Conservation (phyloP, 2,329 filamentous ascomycete species). For the Tolypocladium nubicola region DNA sequence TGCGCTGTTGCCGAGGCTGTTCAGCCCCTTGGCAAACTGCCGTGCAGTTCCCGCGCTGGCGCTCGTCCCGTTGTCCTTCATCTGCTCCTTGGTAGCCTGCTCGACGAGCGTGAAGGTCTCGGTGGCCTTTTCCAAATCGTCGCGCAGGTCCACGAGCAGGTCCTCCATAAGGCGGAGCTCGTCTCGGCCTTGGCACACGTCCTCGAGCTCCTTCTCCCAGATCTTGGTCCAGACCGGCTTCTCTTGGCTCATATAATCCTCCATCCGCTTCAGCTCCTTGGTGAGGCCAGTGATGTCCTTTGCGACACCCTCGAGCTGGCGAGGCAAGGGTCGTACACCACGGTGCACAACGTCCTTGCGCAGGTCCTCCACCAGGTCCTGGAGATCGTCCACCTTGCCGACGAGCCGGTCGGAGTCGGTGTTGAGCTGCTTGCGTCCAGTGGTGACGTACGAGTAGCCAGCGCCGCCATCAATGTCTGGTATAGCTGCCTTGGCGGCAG, state of each 20-base stretch:
- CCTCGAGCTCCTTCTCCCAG: constrained; percentile 95
- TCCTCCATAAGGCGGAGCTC: constrained; percentile 95
- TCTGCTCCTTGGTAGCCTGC: constrained; percentile 96
- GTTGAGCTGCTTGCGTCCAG: constrained; percentile 77
- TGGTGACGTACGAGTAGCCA: constrained; percentile 77
- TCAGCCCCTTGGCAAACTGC: constrained; percentile 44
- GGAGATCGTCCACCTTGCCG: constrained; percentile 88
- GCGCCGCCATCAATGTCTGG: constrained; percentile 64
- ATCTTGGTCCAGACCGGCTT: constrained; percentile 98
- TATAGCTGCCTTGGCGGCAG: constrained; percentile 59
- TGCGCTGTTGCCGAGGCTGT: constrained; percentile 39
- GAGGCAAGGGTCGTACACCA: constrained; percentile 80
- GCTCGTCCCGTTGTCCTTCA: constrained; percentile 57
- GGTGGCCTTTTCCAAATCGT: constrained; percentile 88
- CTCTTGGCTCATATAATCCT: constrained; percentile 82
- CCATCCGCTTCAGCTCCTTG: constrained; percentile 85
- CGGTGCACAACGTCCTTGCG: constrained; percentile 93
- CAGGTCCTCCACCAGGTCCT: constrained; percentile 91
- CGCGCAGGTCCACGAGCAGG: constrained; percentile 79
- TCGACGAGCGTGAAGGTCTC: constrained; percentile 93
- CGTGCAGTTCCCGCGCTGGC: constrained; percentile 39
- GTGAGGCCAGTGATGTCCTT: constrained; percentile 77
- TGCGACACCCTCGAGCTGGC: constrained; percentile 79
- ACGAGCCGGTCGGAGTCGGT: constrained; percentile 86
- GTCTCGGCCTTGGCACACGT: constrained; percentile 91